These are phyloP conservation scores for Marasmius oreades DNA, from an alignment of 1,284 basidiomycete species.

Conservation along the genomic window DNA sequence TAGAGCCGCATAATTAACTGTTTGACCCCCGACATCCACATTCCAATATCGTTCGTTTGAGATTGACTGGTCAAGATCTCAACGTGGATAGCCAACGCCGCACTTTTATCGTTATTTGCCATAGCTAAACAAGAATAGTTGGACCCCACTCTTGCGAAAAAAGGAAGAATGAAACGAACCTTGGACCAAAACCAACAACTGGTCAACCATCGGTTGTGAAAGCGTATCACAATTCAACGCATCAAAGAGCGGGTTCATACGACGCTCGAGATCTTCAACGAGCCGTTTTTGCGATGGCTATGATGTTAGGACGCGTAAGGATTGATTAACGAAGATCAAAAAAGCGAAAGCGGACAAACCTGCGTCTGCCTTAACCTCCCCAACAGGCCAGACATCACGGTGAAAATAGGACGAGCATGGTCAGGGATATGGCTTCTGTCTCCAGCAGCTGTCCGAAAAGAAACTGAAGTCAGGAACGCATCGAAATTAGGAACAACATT, in stretches of 20 bases:
- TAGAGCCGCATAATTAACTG: constrained; percentile 71
- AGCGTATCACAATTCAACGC: constrained; percentile 89
- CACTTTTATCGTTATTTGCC: constrained; percentile 64
- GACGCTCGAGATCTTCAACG: constrained; percentile 85
- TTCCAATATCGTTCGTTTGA: constrained; percentile 75
- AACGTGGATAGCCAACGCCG: constrained; percentile 74
- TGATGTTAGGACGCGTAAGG: background rate
- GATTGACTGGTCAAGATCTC: constrained; percentile 75
- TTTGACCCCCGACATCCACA: constrained; percentile 88
- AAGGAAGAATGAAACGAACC: constrained; percentile 42
- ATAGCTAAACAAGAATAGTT: constrained; percentile 53
- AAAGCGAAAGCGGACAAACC: constrained; percentile 45
- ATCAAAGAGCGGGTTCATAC: constrained; percentile 87
- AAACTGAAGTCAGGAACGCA: background rate
- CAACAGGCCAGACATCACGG: constrained; percentile 62
- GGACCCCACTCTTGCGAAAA: constrained; percentile 10
- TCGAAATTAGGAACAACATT: background rate
- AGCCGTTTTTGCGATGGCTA: constrained; percentile 82
- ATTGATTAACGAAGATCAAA: background rate
- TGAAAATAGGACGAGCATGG: constrained; percentile 62
- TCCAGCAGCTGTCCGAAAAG: constrained; percentile 62
- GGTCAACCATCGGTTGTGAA: constrained; percentile 66
- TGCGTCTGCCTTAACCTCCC: constrained; percentile 68
- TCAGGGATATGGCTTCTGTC: constrained; percentile 91
- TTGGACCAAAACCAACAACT: constrained; percentile 62